Percentiles rank a stretch among this genome's conserved stretches.
Conservation (phyloP, 495 filamentous ascomycete species). For the Hypoxylon crocopeplum region DNA sequence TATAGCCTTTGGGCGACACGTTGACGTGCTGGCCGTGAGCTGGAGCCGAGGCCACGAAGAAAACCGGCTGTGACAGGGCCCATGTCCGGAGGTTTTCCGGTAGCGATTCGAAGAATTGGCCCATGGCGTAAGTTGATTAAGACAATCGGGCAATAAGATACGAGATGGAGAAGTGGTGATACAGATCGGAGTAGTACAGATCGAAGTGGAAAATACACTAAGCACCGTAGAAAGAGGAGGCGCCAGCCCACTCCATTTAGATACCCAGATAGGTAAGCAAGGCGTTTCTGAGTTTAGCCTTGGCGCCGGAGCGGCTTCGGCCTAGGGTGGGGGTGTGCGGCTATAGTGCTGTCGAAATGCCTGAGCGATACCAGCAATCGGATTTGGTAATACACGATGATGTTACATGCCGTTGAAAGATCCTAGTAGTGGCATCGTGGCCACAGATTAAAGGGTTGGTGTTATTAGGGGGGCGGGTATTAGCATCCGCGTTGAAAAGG, state of each 20-base stretch:
- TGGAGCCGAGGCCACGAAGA: constrained; percentile 64
- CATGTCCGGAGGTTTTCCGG: constrained; percentile 55
- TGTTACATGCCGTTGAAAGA: constrained; percentile 22
- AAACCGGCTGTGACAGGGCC: constrained; percentile 59
- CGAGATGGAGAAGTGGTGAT: background rate
- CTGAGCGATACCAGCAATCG: constrained; percentile 2
- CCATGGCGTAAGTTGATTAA: background rate
- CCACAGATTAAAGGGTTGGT: background rate
- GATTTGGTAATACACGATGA: constrained; percentile 25
- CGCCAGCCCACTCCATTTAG: background rate
- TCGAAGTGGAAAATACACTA: background rate
- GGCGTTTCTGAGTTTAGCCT: constrained; percentile 3
- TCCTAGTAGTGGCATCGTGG: constrained; percentile 3
- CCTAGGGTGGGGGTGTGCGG: constrained; percentile 1
- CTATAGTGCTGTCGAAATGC: constrained; percentile 1
- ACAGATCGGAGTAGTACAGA: constrained; percentile 20
- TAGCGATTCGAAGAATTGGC: constrained; percentile 44
- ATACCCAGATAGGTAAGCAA: background rate
- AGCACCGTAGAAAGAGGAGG: background rate
- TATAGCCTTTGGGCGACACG: constrained; percentile 63
- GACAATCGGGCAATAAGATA: background rate
- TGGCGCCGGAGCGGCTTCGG: constrained; percentile 9
- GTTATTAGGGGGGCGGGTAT: constrained; percentile 7
- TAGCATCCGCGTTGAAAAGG: constrained; percentile 5
- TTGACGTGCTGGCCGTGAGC: constrained; percentile 60